Conservation (phyloP, 495 filamentous ascomycete genomes). For the Lasiosphaeris hirsuta region DNA sequence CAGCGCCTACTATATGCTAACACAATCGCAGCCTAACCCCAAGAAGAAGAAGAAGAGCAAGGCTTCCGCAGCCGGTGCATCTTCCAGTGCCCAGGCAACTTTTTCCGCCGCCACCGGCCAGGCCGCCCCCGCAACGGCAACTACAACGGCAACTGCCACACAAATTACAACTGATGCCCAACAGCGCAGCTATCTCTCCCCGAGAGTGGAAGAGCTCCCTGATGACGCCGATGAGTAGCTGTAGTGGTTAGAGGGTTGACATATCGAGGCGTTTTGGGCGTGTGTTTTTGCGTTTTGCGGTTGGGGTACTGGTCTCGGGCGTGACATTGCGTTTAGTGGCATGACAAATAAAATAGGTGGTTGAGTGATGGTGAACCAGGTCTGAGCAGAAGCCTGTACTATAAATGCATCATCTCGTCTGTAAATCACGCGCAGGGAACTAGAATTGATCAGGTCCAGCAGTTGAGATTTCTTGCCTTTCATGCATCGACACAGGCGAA, state of each 20-base stretch:
- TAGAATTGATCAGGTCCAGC: too few species aligned
- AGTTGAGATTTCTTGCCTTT: too few species aligned
- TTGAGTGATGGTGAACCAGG: too few species aligned
- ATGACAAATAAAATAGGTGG: too few species aligned
- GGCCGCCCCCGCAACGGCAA: constrained; percentile 54
- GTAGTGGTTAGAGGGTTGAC: background rate
- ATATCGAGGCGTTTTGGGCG: background rate
- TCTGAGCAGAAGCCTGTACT: too few species aligned
- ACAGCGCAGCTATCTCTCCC: constrained; percentile 47
- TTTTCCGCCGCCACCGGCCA: constrained; percentile 50
- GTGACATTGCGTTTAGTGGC: too few species aligned
- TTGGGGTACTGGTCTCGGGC: too few species aligned
- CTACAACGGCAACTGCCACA: constrained; percentile 54
- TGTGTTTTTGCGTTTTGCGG: constrained; percentile 3
- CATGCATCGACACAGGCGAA: too few species aligned
- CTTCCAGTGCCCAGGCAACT: constrained; percentile 39
- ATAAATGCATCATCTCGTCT: too few species aligned
- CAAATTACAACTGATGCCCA: constrained; percentile 45
- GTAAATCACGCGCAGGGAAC: too few species aligned
- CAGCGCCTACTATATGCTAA: background rate
- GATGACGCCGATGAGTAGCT: constrained; percentile 55
- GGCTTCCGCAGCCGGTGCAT: constrained; percentile 25
- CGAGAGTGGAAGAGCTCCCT: constrained; percentile 64
- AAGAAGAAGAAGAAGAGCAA: constrained; percentile 67
- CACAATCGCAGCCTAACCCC: constrained; percentile 21